Percentiles rank a stretch among this genome's conserved stretches.
Evolutionary conservation across 192 early-diverging fungal species (phyloP).

Genomic region (Haplosporangium gracile): DNA sequence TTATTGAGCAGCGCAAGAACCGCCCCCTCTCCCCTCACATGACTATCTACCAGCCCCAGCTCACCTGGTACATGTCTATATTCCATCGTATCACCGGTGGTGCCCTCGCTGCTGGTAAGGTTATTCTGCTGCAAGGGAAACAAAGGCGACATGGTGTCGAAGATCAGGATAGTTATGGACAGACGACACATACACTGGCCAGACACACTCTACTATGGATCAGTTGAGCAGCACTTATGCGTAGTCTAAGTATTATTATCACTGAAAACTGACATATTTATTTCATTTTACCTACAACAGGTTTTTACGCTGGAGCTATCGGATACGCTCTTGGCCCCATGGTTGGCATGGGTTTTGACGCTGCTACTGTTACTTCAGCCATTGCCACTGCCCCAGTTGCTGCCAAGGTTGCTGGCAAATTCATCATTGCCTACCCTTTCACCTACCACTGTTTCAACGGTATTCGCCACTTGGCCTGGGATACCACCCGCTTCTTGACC

Average conservation of each 20-base stretch:
- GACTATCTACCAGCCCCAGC: constrained; percentile 91
- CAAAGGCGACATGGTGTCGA: too few species aligned
- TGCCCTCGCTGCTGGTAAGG: constrained; percentile 74
- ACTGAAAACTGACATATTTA: background rate
- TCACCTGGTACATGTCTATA: constrained; percentile 85
- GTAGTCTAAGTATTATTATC: background rate
- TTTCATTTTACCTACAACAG: constrained; percentile 24
- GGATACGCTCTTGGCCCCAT: constrained; percentile 76
- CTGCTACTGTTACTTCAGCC: constrained; percentile 74
- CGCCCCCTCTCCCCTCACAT: constrained; percentile 90
- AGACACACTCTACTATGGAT: background rate
- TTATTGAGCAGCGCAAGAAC: constrained; percentile 65
- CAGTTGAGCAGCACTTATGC: background rate
- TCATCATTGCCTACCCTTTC: constrained; percentile 76
- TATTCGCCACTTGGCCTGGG: constrained; percentile 94
- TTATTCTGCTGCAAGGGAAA: background rate
- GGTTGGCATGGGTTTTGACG: constrained; percentile 72
- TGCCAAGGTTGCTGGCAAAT: constrained; percentile 79
- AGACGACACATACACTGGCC: background rate
- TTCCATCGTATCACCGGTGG: constrained; percentile 84
- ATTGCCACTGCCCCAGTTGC: constrained; percentile 77
- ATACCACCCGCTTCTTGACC: constrained; percentile 76
- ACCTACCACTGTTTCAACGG: constrained; percentile 91
- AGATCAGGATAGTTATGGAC: constrained; percentile 14
- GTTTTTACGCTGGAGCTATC: constrained; percentile 77